Evolutionary conservation across 1,139 yeast species (phyloP), one percentile per base, ranked within the genome.

Genomic region (Kluyveromyces sp.): DNA sequence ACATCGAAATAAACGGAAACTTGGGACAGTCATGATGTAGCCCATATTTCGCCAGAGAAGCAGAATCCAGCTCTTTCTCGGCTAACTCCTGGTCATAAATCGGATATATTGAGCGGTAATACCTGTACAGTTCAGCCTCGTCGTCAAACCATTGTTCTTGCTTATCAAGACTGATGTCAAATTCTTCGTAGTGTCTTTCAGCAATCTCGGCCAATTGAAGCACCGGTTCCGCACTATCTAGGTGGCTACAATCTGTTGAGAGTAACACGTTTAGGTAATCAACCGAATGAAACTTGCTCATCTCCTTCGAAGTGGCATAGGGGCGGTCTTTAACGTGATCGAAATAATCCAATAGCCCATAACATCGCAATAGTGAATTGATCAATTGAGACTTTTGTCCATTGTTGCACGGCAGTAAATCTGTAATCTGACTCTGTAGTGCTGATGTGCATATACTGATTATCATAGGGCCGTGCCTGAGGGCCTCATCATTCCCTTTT

Each of bases 1-100:
- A 83, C 48, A 70, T 66, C 2, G 67, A 65, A 58, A 84, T 58
- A 8, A 65, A 68, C 0, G 78, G 74, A 52, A 84, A 83, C 1
- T 74, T 56, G 1, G 82, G 82, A 57, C 92, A 83, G 57, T 84
- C 94, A 51, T 76, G 74, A 15, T 64, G 58, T 4, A 80, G 64
- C 0, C 81, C 80, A 52, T 47, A 71, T 29, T 44, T 37, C 22
- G 36, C 54, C 32, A 41, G n/a, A 28, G 31, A 37, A n/a, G 37
- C 18, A 13, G 25, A 3, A 6, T 29, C 36, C 25, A 32, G n/a
- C 26, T 22, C 20, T 37, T 41, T 30, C 16, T 33, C 18, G 25
- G 13, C 30, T 4, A 30, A 34, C 3, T 29, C 46, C 7, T 13
- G 15, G 3, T 31, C 40, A 11, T 40, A 39, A 20, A 13, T 31